Evolutionary conservation across 2,329 filamentous ascomycete genomes (phyloP), one percentile per base, ranked within the genome.

Genomic region (Fusarium coicis): DNA sequence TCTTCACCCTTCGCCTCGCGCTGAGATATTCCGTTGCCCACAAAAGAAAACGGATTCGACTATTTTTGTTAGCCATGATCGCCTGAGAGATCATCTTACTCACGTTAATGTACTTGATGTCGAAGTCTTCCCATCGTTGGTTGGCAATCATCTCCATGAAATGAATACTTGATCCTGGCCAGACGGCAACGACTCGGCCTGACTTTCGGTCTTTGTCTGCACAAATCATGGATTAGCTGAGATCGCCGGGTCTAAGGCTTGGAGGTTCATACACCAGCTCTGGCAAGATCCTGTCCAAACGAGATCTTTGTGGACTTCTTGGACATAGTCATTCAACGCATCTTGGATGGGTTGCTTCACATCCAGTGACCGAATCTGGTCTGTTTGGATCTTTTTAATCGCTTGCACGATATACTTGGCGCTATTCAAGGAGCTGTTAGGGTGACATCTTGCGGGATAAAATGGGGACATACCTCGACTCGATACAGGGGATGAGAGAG

Each of bases 21-120:
- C 36, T 55, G 52, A 30, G 52, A 55, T 2, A 55, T 42, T 4
- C 52, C 52, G 5, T 40, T 54, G 5, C 52, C 52, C 52, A 54
- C 40, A 4, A 54, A 54, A 1, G 14, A 28, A n/a, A 54, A 54
- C 1, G 34, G 34, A 21, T 54, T 54, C 3, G 36, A n/a, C 36
- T 54, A 5, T 4, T 1, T 11, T 9, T 0, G 6, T 54, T 7
- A 54, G 36, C 5, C 23, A 30, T 14, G 1, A 1, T 40, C 18
- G 4, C 7, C 7, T 8, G 2, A n/a, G 0, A 3, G 0, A 3
- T 18, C 14, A 14, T 11, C 14, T 12, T 15, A 23, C 52, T 40
- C 14, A 55, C 52, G 2, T 55, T 40, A 4, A 23, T 42, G 10
- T 55, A 55, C 15, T 55, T 28, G 16, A 55, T 55, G 7, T 55